Conservation (phyloP, 2,329 filamentous ascomycete species). For the Coniochaeta sp. region DNA sequence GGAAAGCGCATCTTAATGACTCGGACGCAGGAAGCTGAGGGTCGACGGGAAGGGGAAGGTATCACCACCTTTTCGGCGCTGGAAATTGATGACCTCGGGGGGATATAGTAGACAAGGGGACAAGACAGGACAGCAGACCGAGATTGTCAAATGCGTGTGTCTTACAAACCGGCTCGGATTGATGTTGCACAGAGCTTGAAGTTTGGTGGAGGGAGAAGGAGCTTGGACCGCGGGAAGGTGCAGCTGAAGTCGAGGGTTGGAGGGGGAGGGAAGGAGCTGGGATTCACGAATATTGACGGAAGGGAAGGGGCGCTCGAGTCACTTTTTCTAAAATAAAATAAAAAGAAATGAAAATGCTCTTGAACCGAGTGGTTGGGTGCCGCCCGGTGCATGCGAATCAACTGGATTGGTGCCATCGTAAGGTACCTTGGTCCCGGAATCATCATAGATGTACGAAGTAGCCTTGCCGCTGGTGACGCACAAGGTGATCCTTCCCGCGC, state of each 20-base stretch:
- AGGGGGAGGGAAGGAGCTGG: background rate
- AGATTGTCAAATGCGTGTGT: background rate
- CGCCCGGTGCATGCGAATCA: too few relatives aligned
- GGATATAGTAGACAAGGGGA: background rate
- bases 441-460: too few relatives aligned
- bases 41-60: background rate
- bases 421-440: too few relatives aligned
- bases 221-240: constrained; percentile 1
- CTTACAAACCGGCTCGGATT: background rate
- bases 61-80: too few relatives aligned
- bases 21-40: background rate
- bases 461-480: too few relatives aligned
- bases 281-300: background rate
- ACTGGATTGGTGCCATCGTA: too few relatives aligned
- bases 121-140: background rate
- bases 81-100: background rate
- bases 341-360: too few relatives aligned
- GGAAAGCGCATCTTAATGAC: constrained; percentile 2
- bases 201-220: background rate
- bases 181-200: background rate
- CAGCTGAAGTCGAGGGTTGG: too few relatives aligned
- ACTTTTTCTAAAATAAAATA: too few relatives aligned
- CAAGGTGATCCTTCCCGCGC: too few relatives aligned
- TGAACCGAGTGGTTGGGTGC: too few relatives aligned
- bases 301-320: too few relatives aligned